Conservation (phyloP, 1,284 basidiomycete species). For the Moesziomyces sp. region DNA sequence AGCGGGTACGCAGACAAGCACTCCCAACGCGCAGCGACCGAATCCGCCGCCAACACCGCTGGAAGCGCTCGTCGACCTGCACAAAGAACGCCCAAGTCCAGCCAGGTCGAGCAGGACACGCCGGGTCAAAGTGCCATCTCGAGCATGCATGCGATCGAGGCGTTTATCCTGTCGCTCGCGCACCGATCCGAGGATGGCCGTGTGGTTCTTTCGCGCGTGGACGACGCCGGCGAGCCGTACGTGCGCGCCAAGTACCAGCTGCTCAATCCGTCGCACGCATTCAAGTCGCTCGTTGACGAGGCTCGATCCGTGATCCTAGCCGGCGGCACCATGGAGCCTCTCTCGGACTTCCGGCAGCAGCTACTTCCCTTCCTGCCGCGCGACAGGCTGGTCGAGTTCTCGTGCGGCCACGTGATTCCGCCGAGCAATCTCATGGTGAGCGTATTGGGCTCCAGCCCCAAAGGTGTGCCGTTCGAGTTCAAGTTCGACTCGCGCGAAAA, state of each 20-base stretch:
- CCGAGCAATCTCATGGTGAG: conserved; percentile 80
- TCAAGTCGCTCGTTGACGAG: conserved; percentile 80
- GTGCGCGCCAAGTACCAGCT: conserved; percentile 88
- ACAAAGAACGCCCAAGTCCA: neutral
- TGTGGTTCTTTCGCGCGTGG: conserved; percentile 11
- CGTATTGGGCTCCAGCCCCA: conserved; percentile 81
- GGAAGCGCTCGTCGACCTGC: conserved; percentile 2
- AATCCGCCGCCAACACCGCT: conserved; percentile 72
- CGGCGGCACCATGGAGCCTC: conserved; percentile 97
- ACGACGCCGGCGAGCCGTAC: conserved; percentile 6
- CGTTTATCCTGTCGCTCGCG: conserved; percentile 83
- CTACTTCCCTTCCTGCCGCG: conserved; percentile 78
- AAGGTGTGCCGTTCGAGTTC: conserved; percentile 81
- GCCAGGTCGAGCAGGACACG: neutral
- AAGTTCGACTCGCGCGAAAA: conserved; percentile 83
- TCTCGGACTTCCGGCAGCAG: conserved; percentile 86
- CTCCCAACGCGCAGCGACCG: conserved; percentile 74
- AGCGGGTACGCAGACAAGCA: conserved; percentile 81
- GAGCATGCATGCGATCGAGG: conserved; percentile 84
- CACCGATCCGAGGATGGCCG: conserved; percentile 81
- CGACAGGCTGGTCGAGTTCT: conserved; percentile 79
- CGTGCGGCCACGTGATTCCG: conserved; percentile 93
- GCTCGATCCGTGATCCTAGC: conserved; percentile 87
- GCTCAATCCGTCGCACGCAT: conserved; percentile 90
- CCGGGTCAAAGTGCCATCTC: conserved; percentile 71